A percentile compares a stretch with the other conserved stretches of the same genome.
These are phyloP conservation scores for Echinochloa phyllopogon DNA, from an alignment of 176 grass and related monocot genomes.

Conservation along the genomic window DNA sequence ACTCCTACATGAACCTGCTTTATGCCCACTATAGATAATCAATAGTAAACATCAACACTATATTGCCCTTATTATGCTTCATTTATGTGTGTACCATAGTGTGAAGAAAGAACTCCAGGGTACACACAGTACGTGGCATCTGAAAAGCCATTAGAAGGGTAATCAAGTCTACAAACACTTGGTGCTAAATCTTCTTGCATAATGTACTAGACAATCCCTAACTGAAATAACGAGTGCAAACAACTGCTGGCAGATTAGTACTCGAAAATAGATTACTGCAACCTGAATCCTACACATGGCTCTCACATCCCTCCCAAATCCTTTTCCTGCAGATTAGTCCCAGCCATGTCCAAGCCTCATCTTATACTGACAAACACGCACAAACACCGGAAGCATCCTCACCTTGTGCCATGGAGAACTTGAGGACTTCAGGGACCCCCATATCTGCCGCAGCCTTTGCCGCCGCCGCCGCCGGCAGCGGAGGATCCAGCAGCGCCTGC, in stretches of 20 bases:
- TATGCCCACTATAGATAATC: background rate
- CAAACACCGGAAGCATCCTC: slow-evolving; percentile 30
- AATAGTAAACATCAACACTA: background rate
- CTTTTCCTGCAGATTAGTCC: background rate
- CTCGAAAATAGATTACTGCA: background rate
- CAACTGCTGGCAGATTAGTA: background rate
- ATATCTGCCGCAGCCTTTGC: slow-evolving; percentile 42
- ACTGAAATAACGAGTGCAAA: background rate
- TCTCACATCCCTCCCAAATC: background rate
- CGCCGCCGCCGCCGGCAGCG: background rate
- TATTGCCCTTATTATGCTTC: background rate
- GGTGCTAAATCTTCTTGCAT: background rate
- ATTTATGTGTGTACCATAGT: background rate
- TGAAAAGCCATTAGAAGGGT: background rate
- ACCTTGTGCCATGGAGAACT: slow-evolving; percentile 74
- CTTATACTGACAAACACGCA: background rate
- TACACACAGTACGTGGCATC: background rate
- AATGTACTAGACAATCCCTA: background rate
- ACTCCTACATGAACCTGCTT: background rate
- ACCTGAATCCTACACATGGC: slow-evolving; percentile 15
- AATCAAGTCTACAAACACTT: background rate
- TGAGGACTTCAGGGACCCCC: slow-evolving; percentile 41
- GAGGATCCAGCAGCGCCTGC: slow-evolving; percentile 41
- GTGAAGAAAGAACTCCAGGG: background rate
- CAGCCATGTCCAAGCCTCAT: background rate